Conservation (phyloP, 2,329 filamentous ascomycete genomes). For the Ascochyta lentis region DNA sequence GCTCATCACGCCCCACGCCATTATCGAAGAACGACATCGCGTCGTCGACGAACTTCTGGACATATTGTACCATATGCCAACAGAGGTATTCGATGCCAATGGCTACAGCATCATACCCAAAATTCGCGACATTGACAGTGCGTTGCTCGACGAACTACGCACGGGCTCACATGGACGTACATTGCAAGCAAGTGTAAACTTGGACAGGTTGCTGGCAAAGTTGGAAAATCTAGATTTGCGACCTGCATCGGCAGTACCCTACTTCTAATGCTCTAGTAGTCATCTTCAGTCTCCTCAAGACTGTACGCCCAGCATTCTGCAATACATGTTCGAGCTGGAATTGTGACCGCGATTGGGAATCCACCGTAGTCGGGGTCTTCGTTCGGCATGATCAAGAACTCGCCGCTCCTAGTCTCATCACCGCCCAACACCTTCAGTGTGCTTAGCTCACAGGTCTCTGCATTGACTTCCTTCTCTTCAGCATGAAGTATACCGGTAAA, state of each 20-base stretch:
- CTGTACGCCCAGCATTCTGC: constrained; percentile 34
- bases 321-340: constrained; percentile 56
- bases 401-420: constrained; percentile 57
- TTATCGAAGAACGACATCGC: constrained; percentile 25
- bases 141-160: constrained; percentile 25
- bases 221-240: constrained; percentile 24
- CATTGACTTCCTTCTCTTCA: constrained; percentile 51
- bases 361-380: constrained; percentile 64
- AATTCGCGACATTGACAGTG: constrained; percentile 29
- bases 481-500: constrained; percentile 56
- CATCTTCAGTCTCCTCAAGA: constrained; percentile 30
- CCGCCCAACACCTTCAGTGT: constrained; percentile 52
- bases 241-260: constrained; percentile 6
- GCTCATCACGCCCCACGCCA: constrained; percentile 21
- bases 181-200: constrained; percentile 22
- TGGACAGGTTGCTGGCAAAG: constrained; percentile 24
- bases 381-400: constrained; percentile 62
- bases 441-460: constrained; percentile 45
- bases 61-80: constrained; percentile 24
- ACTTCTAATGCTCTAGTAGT: constrained; percentile 15
- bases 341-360: constrained; percentile 62
- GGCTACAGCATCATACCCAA: constrained; percentile 31
- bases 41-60: constrained; percentile 28
- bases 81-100: constrained; percentile 31
- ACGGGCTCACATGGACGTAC: constrained; percentile 21